phyloP scores from a whole-genome alignment of 257 asterid species.

The Misopates orontium region DNA sequence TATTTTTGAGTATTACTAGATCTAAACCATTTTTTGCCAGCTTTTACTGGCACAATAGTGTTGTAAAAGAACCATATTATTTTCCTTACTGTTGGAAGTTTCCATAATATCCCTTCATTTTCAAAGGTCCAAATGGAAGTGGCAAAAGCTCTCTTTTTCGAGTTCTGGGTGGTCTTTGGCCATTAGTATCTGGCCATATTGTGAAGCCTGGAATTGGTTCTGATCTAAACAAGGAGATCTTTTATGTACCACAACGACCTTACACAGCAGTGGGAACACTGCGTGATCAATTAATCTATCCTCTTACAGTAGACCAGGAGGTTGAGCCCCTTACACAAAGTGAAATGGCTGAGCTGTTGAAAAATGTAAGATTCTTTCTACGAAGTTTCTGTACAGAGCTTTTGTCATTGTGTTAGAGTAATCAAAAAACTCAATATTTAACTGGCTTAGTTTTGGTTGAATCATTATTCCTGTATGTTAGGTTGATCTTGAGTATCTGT shows the following conservation, averaged over 20 bases:
- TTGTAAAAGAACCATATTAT: constrained; percentile 18
- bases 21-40: too few relatives aligned
- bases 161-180: constrained; percentile 99
- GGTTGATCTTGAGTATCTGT: constrained; percentile 98
- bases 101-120: constrained; percentile 24
- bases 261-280: constrained; percentile 97
- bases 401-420: constrained; percentile 13
- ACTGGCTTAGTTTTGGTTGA: constrained; percentile 16
- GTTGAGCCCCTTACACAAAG: constrained; percentile 67
- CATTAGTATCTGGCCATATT: constrained; percentile 89
- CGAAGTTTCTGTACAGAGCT: constrained; percentile 4
- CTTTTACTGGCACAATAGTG: too few relatives aligned
- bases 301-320: constrained; percentile 88
- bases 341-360: constrained; percentile 86
- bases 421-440: constrained; percentile 2
- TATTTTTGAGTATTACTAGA: constrained; percentile 1
- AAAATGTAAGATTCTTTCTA: constrained; percentile 61
- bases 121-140: constrained; percentile 97
- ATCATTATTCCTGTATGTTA: constrained; percentile 27
- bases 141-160: constrained; percentile 99
- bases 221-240: constrained; percentile 95
- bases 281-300: constrained; percentile 97
- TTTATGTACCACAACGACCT: constrained; percentile 99
- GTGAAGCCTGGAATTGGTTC: constrained; percentile 99
- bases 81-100: constrained; percentile 17